Evolutionary conservation across 1,284 basidiomycete genomes (phyloP), one percentile per base, ranked within the genome.

Genomic region (Ceraceosorus guamensis): DNA sequence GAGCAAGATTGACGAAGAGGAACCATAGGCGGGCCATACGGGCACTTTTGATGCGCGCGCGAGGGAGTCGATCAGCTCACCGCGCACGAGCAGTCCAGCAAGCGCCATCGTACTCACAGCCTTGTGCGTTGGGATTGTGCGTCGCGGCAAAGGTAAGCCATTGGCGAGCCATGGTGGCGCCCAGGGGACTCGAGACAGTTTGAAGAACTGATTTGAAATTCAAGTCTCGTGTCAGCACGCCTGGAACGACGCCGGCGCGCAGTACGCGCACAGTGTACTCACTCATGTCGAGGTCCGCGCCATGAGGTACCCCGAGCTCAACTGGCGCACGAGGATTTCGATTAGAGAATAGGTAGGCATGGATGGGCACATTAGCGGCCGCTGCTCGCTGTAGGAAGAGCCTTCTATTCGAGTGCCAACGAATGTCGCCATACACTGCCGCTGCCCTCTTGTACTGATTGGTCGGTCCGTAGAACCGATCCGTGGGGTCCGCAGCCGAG

Each of bases 381-480:
- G 31, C 30, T 6, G 33, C 49, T 11, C 24, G 10, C 34, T 49
- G 33, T 18, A 48, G 47, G 16, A 54, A 24, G 16, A 50, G 16
- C 14, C 57, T 24, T n/a, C 57, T 31, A 24, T 50, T 46, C 14
- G 56, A 53, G 30, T 59, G 57, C 45, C 39, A 59, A 7, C 57
- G 30, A 30, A 57, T 50, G 37, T 59, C 57, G 18, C 55, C 57
- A 32, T 59, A 59, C 18, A 59, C 16, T 5, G 57, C 50, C n/a
- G 57, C 56, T 14, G 34, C 35, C 30, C 57, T 39, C 33, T 59
- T 60, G 48, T 39, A 59, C 43, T 59, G 57, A n/a, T 59, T 59
- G 16, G 48, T 53, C 11, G 18, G 16, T 11, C 55, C 55, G 18
- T 33, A 59, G 56, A 59, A 59, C 24, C 24, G 24, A 24, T 24